phyloP scores from a whole-genome alignment of 441 rosid species.

The Mallotus repandus region DNA sequence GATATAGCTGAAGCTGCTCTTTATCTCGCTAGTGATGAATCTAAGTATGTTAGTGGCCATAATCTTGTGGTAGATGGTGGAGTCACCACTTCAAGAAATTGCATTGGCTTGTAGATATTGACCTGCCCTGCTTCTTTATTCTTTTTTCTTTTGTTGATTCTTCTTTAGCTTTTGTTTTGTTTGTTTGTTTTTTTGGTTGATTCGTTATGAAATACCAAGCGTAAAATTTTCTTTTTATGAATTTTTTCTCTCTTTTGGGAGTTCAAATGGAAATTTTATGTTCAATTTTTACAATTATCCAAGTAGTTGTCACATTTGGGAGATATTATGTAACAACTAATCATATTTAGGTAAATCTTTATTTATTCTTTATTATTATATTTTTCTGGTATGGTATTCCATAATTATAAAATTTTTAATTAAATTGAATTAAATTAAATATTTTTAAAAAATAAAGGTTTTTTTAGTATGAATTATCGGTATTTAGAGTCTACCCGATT shows the following conservation, averaged over 20 bases:
- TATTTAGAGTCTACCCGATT: no score
- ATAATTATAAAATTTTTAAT: no score
- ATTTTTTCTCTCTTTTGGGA: not conserved
- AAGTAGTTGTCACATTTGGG: no score
- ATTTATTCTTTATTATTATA: no score
- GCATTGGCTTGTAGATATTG: conserved; percentile 58
- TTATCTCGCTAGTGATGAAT: conserved; percentile 80
- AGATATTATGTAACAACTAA: no score
- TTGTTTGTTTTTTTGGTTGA: no score
- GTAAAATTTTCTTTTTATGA: not conserved
- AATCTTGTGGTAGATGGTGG: conserved; percentile 96
- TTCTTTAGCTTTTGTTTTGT: not conserved
- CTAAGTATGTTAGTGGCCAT: conserved; percentile 86
- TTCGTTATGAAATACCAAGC: not conserved
- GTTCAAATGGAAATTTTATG: not conserved
- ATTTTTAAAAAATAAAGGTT: no score
- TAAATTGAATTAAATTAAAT: no score
- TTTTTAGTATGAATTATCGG: no score
- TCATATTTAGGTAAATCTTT: no score
- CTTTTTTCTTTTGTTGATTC: not conserved
- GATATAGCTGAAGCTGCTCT: conserved; percentile 90
- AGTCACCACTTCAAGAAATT: conserved; percentile 67
- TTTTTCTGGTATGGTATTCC: no score
- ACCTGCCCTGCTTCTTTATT: not conserved
- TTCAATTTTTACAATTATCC: not conserved